Conservation (phyloP, 2,329 filamentous ascomycete genomes). For the Blastomyces gilchristii region DNA sequence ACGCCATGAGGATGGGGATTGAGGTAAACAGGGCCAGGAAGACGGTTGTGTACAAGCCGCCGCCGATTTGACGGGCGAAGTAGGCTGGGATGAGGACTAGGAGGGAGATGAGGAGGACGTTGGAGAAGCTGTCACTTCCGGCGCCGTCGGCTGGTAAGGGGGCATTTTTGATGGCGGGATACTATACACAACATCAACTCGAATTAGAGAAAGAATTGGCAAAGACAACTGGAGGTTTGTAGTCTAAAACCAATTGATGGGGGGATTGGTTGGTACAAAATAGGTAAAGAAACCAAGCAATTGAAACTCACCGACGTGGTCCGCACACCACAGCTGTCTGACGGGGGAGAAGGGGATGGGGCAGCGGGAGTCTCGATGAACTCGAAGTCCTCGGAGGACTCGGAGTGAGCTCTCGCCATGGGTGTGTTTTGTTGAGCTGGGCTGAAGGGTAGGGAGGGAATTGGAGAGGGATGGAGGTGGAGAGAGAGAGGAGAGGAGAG, state of each 20-base stretch:
- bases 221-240: not conserved
- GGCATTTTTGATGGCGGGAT: constrained; percentile 82
- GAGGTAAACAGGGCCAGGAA: constrained; percentile 74
- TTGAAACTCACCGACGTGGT: constrained; percentile 50
- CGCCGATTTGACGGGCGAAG: constrained; percentile 70
- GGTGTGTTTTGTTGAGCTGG: constrained; percentile 10
- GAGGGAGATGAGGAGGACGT: constrained; percentile 60
- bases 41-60: constrained; percentile 75
- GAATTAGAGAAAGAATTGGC: not conserved
- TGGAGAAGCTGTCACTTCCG: constrained; percentile 79
- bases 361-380: constrained; percentile 52
- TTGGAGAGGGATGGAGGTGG: constrained; percentile 15
- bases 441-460: constrained; percentile 22
- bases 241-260: not conserved
- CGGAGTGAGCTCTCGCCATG: constrained; percentile 34
- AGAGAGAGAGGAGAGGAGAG: constrained; percentile 9
- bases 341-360: constrained; percentile 40
- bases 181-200: constrained; percentile 44
- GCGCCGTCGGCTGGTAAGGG: constrained; percentile 83
- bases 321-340: constrained; percentile 50
- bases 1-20: constrained; percentile 67
- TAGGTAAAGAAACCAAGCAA: not conserved
- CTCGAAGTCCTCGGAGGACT: constrained; percentile 41
- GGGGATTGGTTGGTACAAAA: too few species aligned
- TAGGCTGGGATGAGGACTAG: constrained; percentile 65